phyloP scores from a whole-genome alignment of 1,284 basidiomycete species.

The Malassezia brasiliensis region DNA sequence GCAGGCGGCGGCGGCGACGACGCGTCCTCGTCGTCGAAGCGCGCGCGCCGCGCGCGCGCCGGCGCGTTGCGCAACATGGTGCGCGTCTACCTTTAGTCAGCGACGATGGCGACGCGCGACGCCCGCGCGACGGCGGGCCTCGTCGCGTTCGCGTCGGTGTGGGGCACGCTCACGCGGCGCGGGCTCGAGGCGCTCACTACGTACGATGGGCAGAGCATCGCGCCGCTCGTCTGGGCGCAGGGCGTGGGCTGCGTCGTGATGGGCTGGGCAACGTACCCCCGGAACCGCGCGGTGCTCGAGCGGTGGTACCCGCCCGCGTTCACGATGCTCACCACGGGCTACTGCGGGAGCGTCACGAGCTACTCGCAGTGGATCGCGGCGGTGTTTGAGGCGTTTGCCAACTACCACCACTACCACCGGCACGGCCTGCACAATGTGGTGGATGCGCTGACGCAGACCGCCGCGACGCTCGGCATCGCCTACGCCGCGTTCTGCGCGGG shows the following conservation, averaged over 20 bases:
- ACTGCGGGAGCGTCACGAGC: conserved; percentile 90
- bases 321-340: conserved; percentile 79
- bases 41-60: background rate
- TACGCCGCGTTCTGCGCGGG: conserved; percentile 28
- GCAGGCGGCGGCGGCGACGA: conserved; percentile 8
- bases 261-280: conserved; percentile 50
- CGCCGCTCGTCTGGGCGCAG: conserved; percentile 76
- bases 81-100: background rate
- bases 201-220: conserved; percentile 68
- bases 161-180: conserved; percentile 49
- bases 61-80: conserved; percentile 5
- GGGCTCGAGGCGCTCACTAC: conserved; percentile 50
- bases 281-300: conserved; percentile 26
- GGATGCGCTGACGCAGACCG: conserved; percentile 42
- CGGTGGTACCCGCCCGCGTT: conserved; percentile 56
- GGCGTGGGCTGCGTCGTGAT: conserved; percentile 82
- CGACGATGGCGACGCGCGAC: background rate
- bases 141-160: conserved; percentile 46
- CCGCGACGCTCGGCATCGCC: conserved; percentile 32
- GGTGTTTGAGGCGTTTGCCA: conserved; percentile 74
- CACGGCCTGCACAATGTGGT: conserved; percentile 63
- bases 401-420: conserved; percentile 57
- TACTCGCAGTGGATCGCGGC: conserved; percentile 92
- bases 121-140: conserved; percentile 32
- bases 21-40: conserved; percentile 6